phyloP scores from a whole-genome alignment of 345 rosid genomes.

The Ceriops decandra region DNA sequence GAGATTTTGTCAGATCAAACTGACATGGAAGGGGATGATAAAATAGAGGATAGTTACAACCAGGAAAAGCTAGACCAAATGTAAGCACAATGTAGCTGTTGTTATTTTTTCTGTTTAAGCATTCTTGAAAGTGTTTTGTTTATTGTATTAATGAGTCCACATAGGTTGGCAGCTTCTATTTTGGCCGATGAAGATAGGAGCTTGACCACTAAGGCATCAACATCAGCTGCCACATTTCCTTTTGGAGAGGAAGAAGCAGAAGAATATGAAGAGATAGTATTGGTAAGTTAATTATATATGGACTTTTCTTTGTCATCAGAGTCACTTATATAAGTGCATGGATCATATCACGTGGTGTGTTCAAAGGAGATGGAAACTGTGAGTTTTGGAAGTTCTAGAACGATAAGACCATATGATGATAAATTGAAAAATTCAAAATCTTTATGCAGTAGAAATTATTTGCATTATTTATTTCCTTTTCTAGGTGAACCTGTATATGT shows the following conservation, averaged over 20 bases:
- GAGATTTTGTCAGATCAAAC: conserved; percentile 23
- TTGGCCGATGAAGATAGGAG: conserved; percentile 43
- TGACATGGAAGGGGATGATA: conserved; percentile 15
- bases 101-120: conserved; percentile 4
- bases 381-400: neutral
- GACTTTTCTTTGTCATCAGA: neutral
- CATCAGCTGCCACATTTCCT: conserved; percentile 36
- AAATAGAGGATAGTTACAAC: conserved; percentile 22
- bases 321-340: neutral
- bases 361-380: neutral
- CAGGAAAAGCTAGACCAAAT: conserved; percentile 63
- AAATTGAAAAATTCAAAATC: neutral
- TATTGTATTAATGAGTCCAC: conserved; percentile 19
- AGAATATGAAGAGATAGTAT: conserved; percentile 51
- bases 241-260: conserved; percentile 43
- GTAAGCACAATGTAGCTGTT: conserved; percentile 41
- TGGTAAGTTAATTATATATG: conserved; percentile 11
- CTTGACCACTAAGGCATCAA: conserved; percentile 32
- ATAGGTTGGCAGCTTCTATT: conserved; percentile 72
- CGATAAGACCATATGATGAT: neutral
- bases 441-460: neutral
- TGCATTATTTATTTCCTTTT: neutral
- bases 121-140: conserved; percentile 12
- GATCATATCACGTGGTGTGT: neutral
- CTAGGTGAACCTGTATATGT: no score